phyloP scores from a whole-genome alignment of 768 basidiomycete genomes.

The Boletus huronensis region DNA sequence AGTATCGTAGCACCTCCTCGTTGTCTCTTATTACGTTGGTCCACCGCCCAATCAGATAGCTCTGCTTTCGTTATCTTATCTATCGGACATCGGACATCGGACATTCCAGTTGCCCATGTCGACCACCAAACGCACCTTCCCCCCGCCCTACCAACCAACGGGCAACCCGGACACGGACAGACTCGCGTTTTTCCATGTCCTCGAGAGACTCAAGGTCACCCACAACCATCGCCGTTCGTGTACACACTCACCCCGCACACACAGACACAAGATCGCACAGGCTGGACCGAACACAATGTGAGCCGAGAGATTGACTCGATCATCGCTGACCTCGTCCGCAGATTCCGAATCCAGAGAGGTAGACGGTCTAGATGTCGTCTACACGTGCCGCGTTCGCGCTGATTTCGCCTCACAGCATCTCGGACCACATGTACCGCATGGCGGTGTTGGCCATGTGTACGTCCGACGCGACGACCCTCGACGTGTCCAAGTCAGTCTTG shows the following conservation, averaged over 20 bases:
- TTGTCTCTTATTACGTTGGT: conserved; percentile 1
- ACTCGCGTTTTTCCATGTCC: conserved; percentile 85
- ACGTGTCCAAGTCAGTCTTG: conserved; percentile 61
- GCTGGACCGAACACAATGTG: conserved; percentile 80
- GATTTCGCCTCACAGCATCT: conserved; percentile 51
- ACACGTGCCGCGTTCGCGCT: background rate
- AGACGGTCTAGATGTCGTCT: background rate
- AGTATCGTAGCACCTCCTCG: conserved; percentile 20
- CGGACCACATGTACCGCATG: conserved; percentile 99
- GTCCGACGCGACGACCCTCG: conserved; percentile 60
- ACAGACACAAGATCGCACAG: conserved; percentile 92
- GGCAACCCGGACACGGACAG: conserved; percentile 60
- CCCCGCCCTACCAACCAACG: conserved; percentile 53
- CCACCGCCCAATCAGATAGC: background rate
- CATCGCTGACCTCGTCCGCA: conserved; percentile 29
- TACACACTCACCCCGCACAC: background rate
- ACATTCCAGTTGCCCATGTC: conserved; percentile 6
- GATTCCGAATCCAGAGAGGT: conserved; percentile 88
- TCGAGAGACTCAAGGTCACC: conserved; percentile 85
- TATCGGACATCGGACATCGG: conserved; percentile 20
- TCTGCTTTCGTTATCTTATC: conserved; percentile 28
- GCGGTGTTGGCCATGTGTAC: conserved; percentile 88
- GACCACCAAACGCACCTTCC: conserved; percentile 43
- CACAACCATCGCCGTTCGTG: background rate
- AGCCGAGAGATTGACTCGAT: background rate